Evolutionary conservation across 768 basidiomycete genomes (phyloP).

Genomic region (Trametes punicea): DNA sequence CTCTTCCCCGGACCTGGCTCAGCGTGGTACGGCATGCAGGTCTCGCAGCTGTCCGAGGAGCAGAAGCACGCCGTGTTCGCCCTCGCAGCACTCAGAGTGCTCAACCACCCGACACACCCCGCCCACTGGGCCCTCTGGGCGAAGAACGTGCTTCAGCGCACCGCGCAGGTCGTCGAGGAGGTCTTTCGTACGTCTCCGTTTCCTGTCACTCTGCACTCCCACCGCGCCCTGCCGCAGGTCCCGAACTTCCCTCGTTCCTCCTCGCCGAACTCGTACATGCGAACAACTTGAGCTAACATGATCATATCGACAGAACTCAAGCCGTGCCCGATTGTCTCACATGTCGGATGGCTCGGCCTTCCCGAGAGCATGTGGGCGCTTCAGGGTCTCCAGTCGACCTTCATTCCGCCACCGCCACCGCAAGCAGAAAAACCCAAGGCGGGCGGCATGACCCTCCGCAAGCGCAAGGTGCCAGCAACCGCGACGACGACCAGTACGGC

Average conservation of each 20-base stretch:
- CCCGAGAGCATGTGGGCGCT: conserved; percentile 15
- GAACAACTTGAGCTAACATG: neutral
- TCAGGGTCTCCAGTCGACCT: conserved; percentile 12
- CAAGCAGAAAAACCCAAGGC: conserved; percentile 11
- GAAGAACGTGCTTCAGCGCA: conserved; percentile 43
- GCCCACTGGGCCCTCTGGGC: conserved; percentile 68
- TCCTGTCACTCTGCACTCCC: neutral
- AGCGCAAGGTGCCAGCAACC: conserved; percentile 11
- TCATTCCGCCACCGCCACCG: conserved; percentile 11
- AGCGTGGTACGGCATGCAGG: neutral
- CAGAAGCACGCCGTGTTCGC: conserved; percentile 38
- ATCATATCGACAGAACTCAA: conserved; percentile 1
- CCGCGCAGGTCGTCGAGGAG: conserved; percentile 51
- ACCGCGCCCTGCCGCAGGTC: neutral
- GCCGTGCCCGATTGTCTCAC: conserved; percentile 15
- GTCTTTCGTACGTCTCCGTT: conserved; percentile 45
- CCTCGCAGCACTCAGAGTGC: conserved; percentile 59
- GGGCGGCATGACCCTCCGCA: conserved; percentile 16
- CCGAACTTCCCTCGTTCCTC: neutral
- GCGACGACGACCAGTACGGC: neutral
- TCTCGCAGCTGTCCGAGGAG: conserved; percentile 13
- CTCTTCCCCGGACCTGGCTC: conserved; percentile 9
- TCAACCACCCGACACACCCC: conserved; percentile 50
- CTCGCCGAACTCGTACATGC: neutral
- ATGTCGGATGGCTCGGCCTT: conserved; percentile 14